Evolutionary conservation across 371 early-diverging fungal genomes (phyloP).

Genomic region (Mortierella sp.): DNA sequence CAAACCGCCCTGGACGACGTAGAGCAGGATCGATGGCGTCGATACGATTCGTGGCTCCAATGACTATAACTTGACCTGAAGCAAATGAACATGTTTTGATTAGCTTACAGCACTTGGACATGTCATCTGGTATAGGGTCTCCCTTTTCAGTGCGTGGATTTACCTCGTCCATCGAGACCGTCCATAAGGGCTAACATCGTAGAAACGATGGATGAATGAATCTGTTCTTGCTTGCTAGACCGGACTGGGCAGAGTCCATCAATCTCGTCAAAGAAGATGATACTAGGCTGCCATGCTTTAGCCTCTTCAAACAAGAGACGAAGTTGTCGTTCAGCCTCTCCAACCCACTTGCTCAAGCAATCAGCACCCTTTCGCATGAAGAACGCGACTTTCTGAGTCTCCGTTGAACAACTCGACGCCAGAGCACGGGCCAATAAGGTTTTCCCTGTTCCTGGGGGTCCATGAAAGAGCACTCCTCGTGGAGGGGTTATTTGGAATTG

Average conservation of each 20-base stretch:
- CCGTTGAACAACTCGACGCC: conserved; percentile 70
- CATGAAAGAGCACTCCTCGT: conserved; percentile 73
- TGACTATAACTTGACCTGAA: conserved; percentile 69
- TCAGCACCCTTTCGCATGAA: conserved; percentile 85
- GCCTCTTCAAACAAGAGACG: conserved; percentile 76
- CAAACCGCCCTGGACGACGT: conserved; percentile 78
- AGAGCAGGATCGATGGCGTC: conserved; percentile 74
- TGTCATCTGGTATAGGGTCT: too few species aligned
- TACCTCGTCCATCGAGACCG: conserved; percentile 76
- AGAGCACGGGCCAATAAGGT: conserved; percentile 78
- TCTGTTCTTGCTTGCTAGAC: conserved; percentile 69
- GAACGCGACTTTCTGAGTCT: conserved; percentile 74
- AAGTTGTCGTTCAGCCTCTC: conserved; percentile 81
- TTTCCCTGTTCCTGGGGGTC: conserved; percentile 78
- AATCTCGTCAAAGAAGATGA: conserved; percentile 78
- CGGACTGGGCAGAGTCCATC: conserved; percentile 75
- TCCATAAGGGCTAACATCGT: conserved; percentile 79
- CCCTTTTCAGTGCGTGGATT: not conserved
- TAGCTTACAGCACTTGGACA: too few species aligned
- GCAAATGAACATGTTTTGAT: not conserved
- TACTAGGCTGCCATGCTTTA: conserved; percentile 63
- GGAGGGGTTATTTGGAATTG: conserved; percentile 72
- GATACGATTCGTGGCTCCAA: conserved; percentile 72
- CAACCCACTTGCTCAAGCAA: conserved; percentile 84
- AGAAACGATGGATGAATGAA: conserved; percentile 75